Base-by-base conservation (phyloP, 140 eudicot genomes). In the Anethum foeniculum region DNA sequence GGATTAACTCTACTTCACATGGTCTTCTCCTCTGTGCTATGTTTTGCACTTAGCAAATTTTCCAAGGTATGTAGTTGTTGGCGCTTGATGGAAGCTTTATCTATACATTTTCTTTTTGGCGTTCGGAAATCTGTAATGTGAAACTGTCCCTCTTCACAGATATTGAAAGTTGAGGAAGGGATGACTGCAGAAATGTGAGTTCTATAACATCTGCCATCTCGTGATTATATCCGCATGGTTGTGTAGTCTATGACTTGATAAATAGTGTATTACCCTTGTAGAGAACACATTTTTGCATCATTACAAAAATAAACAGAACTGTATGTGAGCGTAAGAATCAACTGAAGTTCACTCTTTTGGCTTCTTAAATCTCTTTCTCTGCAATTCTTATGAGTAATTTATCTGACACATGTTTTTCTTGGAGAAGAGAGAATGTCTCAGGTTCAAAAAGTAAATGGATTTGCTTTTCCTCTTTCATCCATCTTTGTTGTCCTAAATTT, bases 1-100 rank as follows among this genome's bases (percentile, higher is more conserved):
- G 99, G 93, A 77, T 86, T 95, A 86, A 92, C 99, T 36, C 97
- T 95, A 43, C 92, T 92, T 85, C 99, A 95, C 88, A 95, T 92
- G 99, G 82, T 90, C 62, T 95, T 95, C 86, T 95, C 99, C 52
- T 95, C 97, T 36, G 96, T 90, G 39, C 79, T 95, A 21, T 95
- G 99, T 82, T 92, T 92, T 86, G 79, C 82, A 79, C 86, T 95
- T 67, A 90, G 93, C 84, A 95, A 88, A 83, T 95, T 90, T 79
- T 81, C 90, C 86, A 95, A 92, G 99, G 99, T 95, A 92, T 80
- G 51, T 75, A 72, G 36, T 39, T 75, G 71, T 30, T 77, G 44
- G 6, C 72, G 62, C 68, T 13, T 81, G 58, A 75, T 27, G 73
- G 52, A 60, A 82, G 28, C 58, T 51, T 52, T 25, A 12, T 76